Base-by-base conservation (phyloP, 2,329 filamentous ascomycete genomes). In the Elsinoe fawcettii region DNA sequence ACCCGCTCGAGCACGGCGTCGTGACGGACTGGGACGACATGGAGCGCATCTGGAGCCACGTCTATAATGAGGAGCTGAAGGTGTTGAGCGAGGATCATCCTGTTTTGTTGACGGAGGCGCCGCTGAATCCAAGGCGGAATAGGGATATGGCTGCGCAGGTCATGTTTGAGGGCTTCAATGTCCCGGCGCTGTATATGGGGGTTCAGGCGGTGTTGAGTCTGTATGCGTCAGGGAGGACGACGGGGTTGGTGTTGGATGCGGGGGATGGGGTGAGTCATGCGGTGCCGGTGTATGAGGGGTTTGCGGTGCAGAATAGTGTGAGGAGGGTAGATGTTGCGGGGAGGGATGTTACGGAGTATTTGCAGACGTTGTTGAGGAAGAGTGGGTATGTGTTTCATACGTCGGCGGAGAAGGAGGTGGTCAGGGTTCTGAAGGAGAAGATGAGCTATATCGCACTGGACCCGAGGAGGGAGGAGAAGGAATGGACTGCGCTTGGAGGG, bases 1-100 rank as follows among this genome's bases (percentile, higher is more conserved):
- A 97, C 71, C 93, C 93, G 44, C 77, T 99, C 57, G 93, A 97
- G 75, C 93, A 99, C 71, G 93, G 93, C 65, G 95, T 99, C 67
- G 93, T 99, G 62, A 99, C 93, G 65, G 90, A 99, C 73, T 99
- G 93, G 93, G 93, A 97, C 70, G 93, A 99, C 70, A 99, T 99
- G 93, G 93, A 99, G 78, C 85, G 90, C 76, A 99, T 99, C 74
- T 99, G 93, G 93, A 88, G 95, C 67, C 93, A 95, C 69, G 90
- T 99, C 55, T 99, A 97, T 71, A 88, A 88, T 58, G 92, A 96
- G 69, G 93, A 95, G 62, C 73, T 99, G 66, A 97, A 96, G 78
- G 96, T 92, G 51, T 80, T 96, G 69, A 96, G 91, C 73, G 93
- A 99, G 80, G 93, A 99, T 86, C 93, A 99, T 73, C 93, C 93